Conservation (phyloP, 331 rosid species). For the Pyracantha coccinea region DNA sequence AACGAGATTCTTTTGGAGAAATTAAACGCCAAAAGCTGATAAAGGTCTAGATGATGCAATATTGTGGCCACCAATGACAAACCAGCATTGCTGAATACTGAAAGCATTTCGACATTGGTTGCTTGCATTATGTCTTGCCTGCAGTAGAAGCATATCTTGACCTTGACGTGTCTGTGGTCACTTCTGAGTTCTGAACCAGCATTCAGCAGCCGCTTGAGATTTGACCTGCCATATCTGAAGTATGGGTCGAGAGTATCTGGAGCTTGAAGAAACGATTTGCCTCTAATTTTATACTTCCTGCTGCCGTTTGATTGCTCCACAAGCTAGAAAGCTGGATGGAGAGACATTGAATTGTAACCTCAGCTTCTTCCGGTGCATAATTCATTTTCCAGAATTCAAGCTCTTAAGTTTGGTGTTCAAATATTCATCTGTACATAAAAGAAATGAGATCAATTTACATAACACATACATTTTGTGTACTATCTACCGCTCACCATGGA, state of each 20-base stretch:
- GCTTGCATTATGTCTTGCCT: not conserved
- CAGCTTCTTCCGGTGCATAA: not conserved
- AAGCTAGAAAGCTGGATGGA: not conserved
- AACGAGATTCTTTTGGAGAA: constrained; percentile 78
- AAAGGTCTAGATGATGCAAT: constrained; percentile 1
- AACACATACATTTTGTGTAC: not conserved
- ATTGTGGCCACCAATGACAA: not conserved
- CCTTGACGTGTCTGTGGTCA: not conserved
- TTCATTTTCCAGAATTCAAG: not conserved
- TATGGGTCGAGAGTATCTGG: not conserved
- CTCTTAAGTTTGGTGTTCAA: not conserved
- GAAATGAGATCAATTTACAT: not conserved
- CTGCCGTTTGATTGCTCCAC: not conserved
- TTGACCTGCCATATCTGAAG: not conserved
- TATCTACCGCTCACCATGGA: not conserved
- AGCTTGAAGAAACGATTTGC: not conserved
- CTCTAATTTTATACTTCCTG: not conserved
- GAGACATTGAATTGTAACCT: not conserved
- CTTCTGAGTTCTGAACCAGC: too few species aligned
- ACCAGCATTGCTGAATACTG: not conserved
- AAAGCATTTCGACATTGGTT: not conserved
- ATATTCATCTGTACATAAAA: too few species aligned
- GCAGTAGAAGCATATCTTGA: not conserved
- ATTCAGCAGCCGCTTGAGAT: not conserved
- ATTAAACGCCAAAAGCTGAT: constrained; percentile 64